Conservation (phyloP, 169 alveolate genomes). For the Cryptosporidium ubiquitum region DNA sequence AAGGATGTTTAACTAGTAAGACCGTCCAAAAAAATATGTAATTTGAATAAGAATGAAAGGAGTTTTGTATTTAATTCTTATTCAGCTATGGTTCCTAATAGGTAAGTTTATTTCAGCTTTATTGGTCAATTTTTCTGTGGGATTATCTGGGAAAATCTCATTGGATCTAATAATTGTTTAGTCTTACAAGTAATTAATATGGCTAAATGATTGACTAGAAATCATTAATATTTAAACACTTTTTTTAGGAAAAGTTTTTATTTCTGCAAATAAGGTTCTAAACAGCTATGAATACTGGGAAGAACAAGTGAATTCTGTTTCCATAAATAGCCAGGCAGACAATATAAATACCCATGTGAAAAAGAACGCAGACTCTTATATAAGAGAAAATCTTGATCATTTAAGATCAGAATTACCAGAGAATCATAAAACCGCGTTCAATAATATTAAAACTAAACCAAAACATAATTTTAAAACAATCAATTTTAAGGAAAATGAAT, state of each 20-base stretch:
- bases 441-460: background rate
- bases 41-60: background rate
- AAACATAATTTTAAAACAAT: background rate
- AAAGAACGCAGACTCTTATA: background rate
- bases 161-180: background rate
- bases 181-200: background rate
- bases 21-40: background rate
- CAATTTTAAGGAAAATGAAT: background rate
- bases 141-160: background rate
- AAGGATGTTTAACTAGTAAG: background rate
- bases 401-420: background rate
- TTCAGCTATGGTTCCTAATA: background rate
- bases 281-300: constrained; percentile 50
- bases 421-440: background rate
- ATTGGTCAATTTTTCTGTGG: background rate
- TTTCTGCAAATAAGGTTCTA: constrained; percentile 21
- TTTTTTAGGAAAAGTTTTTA: background rate
- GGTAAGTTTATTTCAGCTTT: background rate
- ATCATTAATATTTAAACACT: background rate
- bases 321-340: constrained; percentile 34
- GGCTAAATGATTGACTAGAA: background rate
- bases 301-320: background rate
- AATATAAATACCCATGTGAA: background rate
- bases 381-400: background rate
- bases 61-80: background rate